Base-by-base conservation (phyloP, 2,329 filamentous ascomycete genomes). In the Cercospora sp. region DNA sequence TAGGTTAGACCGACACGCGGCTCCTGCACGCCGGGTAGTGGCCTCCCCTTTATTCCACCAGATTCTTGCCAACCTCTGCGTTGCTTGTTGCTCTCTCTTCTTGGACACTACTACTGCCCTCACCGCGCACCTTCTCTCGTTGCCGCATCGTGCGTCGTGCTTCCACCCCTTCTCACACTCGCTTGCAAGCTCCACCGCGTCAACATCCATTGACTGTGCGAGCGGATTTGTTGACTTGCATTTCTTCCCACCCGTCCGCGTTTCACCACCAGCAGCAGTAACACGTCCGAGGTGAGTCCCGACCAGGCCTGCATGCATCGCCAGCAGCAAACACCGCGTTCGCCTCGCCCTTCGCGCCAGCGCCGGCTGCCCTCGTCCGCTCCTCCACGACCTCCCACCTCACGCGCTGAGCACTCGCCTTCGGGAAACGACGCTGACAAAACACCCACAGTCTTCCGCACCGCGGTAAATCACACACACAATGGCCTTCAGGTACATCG, bases 401-500 rank as follows among this genome's bases (percentile, higher is more conserved):
- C 45, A 51, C 65, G 61, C 70, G 61, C 61, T 66, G 51, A 10
- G 10, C 53, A 37, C 51, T 53, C 37, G 43, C 61, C 21, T 2
- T 37, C 59, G 59, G 16, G 64, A 55, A 65, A 53, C 69, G 45
- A n/a, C 64, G 69, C 71, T 72, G 68, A 72, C 67, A 61, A 63
- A 24, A 40, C 61, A 37, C 28, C 32, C 28, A 66, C 67, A 72
- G 71, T 71, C 68, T 70, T 66, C 70, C 65, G 67, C 65, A 57
- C 66, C 60, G 68, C 67, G 66, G 68, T 59, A 67, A 26, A 63
- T 63, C 64, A 65, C 37, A 68, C 66, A 70, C 66, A 70, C 65
- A 79, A 87, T 88, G 84, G 82, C 82, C 73, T 77, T 82, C 76
- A 87, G 85, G 80, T 85, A 86, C 81, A 81, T 86, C 72, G 79